phyloP scores from a whole-genome alignment of 1,284 basidiomycete species.

The Abortiporus biennis region DNA sequence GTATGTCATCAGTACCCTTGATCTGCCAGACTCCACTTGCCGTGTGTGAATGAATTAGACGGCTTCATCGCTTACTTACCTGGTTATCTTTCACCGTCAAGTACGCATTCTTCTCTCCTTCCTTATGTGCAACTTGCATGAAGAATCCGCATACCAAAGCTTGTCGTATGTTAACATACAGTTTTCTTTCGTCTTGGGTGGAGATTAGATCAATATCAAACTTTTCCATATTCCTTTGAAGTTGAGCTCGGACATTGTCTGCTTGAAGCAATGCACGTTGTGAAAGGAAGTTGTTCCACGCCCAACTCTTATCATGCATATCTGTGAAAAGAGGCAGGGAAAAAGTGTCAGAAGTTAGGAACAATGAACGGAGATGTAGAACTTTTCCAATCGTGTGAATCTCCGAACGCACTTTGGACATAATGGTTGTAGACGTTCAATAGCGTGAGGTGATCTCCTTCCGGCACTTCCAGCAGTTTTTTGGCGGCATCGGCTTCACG shows the following conservation, averaged over 20 bases:
- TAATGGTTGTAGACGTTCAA: slow-evolving; percentile 97
- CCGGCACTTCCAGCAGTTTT: slow-evolving; percentile 84
- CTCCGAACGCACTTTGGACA: slow-evolving; percentile 73
- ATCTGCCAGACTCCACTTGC: too few relatives aligned
- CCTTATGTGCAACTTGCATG: slow-evolving; percentile 97
- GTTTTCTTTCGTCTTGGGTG: slow-evolving; percentile 72
- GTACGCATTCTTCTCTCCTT: slow-evolving; percentile 86
- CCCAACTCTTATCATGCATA: slow-evolving; percentile 79
- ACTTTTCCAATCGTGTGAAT: slow-evolving; percentile 8
- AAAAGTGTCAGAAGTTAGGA: neutral
- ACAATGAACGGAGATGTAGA: neutral
- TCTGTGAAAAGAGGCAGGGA: slow-evolving; percentile 36
- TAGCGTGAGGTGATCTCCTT: slow-evolving; percentile 93
- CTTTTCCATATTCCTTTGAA: slow-evolving; percentile 93
- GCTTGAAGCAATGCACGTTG: slow-evolving; percentile 83
- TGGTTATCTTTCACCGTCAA: slow-evolving; percentile 94
- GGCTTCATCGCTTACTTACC: too few relatives aligned
- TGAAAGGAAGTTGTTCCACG: slow-evolving; percentile 91
- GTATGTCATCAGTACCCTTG: too few relatives aligned
- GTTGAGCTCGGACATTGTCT: slow-evolving; percentile 91
- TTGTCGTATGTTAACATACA: slow-evolving; percentile 78
- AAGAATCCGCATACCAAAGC: slow-evolving; percentile 94
- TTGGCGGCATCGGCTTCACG: slow-evolving; percentile 93
- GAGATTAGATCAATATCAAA: slow-evolving; percentile 82
- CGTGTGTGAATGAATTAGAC: too few relatives aligned